Base-by-base conservation (phyloP, 441 rosid genomes). In the Pelargonium fulgidum region DNA sequence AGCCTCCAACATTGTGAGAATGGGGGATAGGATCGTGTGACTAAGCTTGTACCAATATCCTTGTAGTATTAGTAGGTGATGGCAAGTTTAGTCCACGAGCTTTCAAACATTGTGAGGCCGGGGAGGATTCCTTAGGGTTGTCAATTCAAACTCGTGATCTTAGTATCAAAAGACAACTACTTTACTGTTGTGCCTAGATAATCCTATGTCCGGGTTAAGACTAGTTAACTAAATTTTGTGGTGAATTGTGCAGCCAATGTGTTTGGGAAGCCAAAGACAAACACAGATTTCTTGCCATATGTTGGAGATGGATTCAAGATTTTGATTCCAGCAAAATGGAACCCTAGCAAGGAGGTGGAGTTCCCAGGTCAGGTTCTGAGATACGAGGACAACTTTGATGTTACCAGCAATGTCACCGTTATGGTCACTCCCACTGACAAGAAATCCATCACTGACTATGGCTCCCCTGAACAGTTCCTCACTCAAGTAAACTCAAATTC, bases 301-400 rank as follows among this genome's bases (percentile, higher is more conserved):
- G 81, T 16, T 70, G 98, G 97, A 52, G 80, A 89, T 65, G 96
- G 97, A 65, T 94, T 92, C 90, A 84, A 80, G 78, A 74, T 94
- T n/a, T 76, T 67, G 62, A 74, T 92, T 41, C 97, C 99, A 24
- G 54, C 99, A 13, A 94, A 94, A 79, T 92, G 99, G 99, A 94
- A 87, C 78, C 98, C 98, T 10, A 92, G 96, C 87, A 90, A 85
- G 70, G 99, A 94, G 81, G 61, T 65, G 2, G 99, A 94, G 81
- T 94, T 36, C 83, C 97, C 98, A 0, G 97, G 98, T 65, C 98
- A 92, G 78, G 96, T 92, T 42, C 86, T 92, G 8, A 83, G 99
- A 75, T 92, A 82, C 6, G 98, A 94, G 80, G 99, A 94, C 83
- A 94, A 94, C 84, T 92, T 89, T 52, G 99, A 94, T 62, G 1